phyloP scores from a whole-genome alignment of 192 early-diverging fungal genomes.

The Coemansia sp. region DNA sequence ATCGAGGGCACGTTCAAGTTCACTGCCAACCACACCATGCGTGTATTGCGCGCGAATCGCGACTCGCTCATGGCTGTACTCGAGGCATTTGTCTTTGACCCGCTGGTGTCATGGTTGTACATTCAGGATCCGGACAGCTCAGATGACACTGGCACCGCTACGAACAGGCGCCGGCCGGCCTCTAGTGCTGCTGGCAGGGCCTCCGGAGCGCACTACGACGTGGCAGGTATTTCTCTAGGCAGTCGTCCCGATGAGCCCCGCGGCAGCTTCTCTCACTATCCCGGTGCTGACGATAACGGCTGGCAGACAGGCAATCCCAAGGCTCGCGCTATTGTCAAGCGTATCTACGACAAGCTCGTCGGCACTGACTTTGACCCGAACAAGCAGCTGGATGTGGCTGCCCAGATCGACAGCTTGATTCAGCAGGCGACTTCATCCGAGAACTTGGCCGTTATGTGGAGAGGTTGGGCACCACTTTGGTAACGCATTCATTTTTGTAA shows the following conservation, averaged over 20 bases:
- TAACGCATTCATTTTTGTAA: conserved; percentile 2
- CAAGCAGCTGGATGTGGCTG: conserved; percentile 70
- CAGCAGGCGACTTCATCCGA: conserved; percentile 85
- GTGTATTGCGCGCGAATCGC: conserved; percentile 89
- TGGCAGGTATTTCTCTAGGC: background rate
- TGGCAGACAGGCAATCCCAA: conserved; percentile 60
- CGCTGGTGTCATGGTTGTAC: conserved; percentile 39
- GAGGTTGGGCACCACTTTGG: conserved; percentile 61
- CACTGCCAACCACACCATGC: conserved; percentile 92
- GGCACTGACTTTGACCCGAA: conserved; percentile 90
- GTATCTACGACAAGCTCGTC: conserved; percentile 91
- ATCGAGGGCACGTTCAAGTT: conserved; percentile 94
- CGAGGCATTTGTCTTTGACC: conserved; percentile 98
- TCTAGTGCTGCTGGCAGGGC: background rate
- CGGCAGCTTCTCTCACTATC: conserved; percentile 12
- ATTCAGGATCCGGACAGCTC: conserved; percentile 8
- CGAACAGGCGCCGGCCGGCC: background rate
- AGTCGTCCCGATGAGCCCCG: conserved; percentile 20
- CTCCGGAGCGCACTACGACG: background rate
- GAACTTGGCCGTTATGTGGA: conserved; percentile 80
- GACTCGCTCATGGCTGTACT: conserved; percentile 97
- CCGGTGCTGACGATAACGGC: conserved; percentile 5
- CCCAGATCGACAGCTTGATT: conserved; percentile 88
- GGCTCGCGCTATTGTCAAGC: conserved; percentile 80
- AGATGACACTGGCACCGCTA: background rate